Percentiles rank a stretch among this genome's conserved stretches.
phyloP scores from a whole-genome alignment of 176 grass and related monocot genomes.

The Oryza brachyantha region DNA sequence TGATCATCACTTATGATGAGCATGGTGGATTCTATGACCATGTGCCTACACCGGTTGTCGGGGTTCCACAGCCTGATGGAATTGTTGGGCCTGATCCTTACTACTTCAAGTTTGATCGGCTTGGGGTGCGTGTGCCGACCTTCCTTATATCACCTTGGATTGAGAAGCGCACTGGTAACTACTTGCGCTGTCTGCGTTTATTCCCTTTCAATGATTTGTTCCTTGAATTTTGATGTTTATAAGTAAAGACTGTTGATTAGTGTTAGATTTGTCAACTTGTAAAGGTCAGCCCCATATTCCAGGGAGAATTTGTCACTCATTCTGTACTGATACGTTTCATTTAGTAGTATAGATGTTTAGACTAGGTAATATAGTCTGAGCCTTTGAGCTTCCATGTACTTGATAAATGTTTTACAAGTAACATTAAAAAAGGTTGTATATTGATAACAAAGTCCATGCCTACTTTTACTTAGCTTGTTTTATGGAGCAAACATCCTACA shows the following conservation, averaged over 20 bases:
- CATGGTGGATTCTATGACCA: constrained; percentile 97
- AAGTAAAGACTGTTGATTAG: not conserved
- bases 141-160: constrained; percentile 89
- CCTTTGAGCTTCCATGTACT: not conserved
- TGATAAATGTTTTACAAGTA: not conserved
- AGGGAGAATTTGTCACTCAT: not conserved
- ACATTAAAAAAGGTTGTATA: not conserved
- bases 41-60: constrained; percentile 67
- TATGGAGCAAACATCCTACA: not conserved
- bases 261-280: not conserved
- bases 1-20: constrained; percentile 89
- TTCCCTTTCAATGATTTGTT: not conserved
- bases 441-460: not conserved
- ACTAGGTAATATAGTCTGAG: not conserved
- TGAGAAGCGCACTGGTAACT: constrained; percentile 65
- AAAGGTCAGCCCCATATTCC: not conserved
- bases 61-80: constrained; percentile 85
- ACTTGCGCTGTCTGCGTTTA: not conserved
- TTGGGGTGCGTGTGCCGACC: constrained; percentile 73
- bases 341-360: not conserved
- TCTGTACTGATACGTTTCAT: not conserved
- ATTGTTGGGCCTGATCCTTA: constrained; percentile 88
- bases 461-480: not conserved
- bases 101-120: constrained; percentile 93
- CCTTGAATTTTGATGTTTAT: not conserved